A percentile compares a stretch with the other conserved stretches of the same genome.
Conservation (phyloP, 1,284 basidiomycete genomes). For the Apiotrichum siamense region DNA sequence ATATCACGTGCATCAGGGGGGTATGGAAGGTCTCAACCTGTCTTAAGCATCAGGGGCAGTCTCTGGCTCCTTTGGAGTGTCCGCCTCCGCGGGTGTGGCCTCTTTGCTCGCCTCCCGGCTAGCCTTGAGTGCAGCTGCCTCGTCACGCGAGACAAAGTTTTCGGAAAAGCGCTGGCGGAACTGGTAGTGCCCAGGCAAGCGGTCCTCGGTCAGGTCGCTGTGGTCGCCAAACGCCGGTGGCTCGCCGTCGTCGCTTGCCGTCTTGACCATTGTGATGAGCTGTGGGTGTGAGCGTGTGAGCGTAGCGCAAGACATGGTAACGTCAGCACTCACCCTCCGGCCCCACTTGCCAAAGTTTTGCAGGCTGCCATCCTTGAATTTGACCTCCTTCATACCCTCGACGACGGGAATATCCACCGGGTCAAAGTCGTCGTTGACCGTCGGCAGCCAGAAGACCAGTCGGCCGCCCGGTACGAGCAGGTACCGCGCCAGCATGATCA, state of each 20-base stretch:
- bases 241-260: slow-evolving; percentile 48
- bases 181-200: slow-evolving; percentile 39
- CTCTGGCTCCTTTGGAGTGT: too few relatives aligned
- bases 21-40: too few relatives aligned
- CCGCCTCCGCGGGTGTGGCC: too few relatives aligned
- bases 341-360: slow-evolving; percentile 97
- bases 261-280: slow-evolving; percentile 85
- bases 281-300: slow-evolving; percentile 36
- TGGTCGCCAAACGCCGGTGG: slow-evolving; percentile 38
- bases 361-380: slow-evolving; percentile 76
- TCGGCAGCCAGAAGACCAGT: slow-evolving; percentile 91
- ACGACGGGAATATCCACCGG: slow-evolving; percentile 70
- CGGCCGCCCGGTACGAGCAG: slow-evolving; percentile 79
- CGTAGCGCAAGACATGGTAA: not conserved
- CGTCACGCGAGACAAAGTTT: slow-evolving; percentile 8
- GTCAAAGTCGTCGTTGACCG: slow-evolving; percentile 81
- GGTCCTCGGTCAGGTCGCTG: slow-evolving; percentile 19
- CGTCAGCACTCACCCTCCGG: slow-evolving; percentile 60
- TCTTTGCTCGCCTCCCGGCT: too few relatives aligned
- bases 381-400: slow-evolving; percentile 65
- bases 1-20: too few relatives aligned
- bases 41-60: too few relatives aligned
- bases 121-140: too few relatives aligned
- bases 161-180: slow-evolving; percentile 26
- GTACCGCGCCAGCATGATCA: slow-evolving; percentile 75